Percentiles rank a stretch among this genome's conserved stretches.
Evolutionary conservation across 768 basidiomycete species (phyloP).

Genomic region (Leucocoprinus leucothites): DNA sequence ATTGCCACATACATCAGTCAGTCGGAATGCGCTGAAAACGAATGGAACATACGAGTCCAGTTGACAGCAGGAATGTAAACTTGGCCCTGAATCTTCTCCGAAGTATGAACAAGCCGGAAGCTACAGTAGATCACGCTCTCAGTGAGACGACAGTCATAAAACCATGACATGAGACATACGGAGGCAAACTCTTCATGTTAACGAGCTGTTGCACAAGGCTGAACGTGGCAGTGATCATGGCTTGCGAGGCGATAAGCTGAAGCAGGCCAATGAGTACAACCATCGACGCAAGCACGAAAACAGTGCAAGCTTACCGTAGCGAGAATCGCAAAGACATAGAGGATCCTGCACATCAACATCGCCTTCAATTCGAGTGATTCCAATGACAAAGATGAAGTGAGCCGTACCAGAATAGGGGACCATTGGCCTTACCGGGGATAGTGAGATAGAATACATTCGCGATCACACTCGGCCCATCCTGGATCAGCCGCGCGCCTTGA

Average conservation of each 20-base stretch:
- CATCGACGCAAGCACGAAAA: no score
- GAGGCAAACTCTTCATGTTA: slow-evolving; percentile 37
- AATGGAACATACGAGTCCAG: slow-evolving; percentile 48
- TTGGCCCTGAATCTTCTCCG: slow-evolving; percentile 57
- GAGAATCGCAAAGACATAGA: no score
- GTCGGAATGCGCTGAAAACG: no score
- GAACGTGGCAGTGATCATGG: slow-evolving; percentile 69
- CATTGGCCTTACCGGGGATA: slow-evolving; percentile 55
- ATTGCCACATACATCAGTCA: no score
- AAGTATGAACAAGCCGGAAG: slow-evolving; percentile 59
- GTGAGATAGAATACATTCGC: slow-evolving; percentile 59
- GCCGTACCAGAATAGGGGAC: slow-evolving; percentile 56
- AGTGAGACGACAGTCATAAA: no score
- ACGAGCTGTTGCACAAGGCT: slow-evolving; percentile 62
- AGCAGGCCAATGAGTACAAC: background rate
- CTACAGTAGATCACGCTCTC: slow-evolving; percentile 27
- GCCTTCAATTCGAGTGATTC: no score
- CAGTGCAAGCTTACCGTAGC: no score
- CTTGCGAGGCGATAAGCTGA: slow-evolving; percentile 60
- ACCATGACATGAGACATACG: no score
- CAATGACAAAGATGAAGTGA: background rate
- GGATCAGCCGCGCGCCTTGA: slow-evolving; percentile 62
- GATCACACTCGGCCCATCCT: slow-evolving; percentile 45
- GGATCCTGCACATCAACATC: no score
- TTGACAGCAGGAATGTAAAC: slow-evolving; percentile 66